Evolutionary conservation across 208 protist genomes (phyloP).

Genomic region (Acanthamoeba royreba): DNA sequence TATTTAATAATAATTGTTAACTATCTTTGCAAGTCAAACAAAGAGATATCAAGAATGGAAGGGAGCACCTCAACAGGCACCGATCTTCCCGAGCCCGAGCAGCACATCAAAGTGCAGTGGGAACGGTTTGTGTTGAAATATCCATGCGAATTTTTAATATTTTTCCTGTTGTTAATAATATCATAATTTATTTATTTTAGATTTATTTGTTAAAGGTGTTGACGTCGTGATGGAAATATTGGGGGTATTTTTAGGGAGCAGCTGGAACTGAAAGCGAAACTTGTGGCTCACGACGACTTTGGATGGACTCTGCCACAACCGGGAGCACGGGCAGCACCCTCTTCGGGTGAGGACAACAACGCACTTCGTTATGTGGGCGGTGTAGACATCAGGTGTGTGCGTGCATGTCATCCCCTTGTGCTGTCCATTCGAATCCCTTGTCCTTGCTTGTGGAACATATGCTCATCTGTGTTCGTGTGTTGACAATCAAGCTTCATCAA

Average conservation of each 20-base stretch:
- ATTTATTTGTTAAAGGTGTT: no score
- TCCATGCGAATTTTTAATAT: no score
- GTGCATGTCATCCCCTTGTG: not conserved
- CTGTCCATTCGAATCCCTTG: not conserved
- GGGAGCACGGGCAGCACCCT: not conserved
- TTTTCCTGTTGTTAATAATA: not conserved
- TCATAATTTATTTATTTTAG: not conserved
- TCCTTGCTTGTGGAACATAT: not conserved
- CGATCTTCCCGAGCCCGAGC: not conserved
- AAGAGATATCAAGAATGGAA: no score
- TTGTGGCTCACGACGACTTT: not conserved
- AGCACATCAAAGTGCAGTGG: not conserved
- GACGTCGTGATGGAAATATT: no score
- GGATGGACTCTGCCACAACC: not conserved
- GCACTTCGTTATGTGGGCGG: not conserved
- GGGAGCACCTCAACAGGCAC: no score
- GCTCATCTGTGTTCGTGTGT: not conserved
- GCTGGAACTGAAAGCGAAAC: not conserved
- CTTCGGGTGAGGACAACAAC: not conserved
- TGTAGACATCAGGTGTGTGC: conserved; percentile 37
- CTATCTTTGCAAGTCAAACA: no score
- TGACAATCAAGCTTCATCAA: conserved; percentile 72
- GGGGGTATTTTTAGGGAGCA: conserved; percentile 17
- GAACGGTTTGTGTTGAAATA: not conserved
- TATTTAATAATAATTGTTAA: no score